A percentile compares a stretch with the other conserved stretches of the same genome.
These are phyloP conservation scores for Fraxinus nigra DNA, from an alignment of 305 asterid species.

Conservation along the genomic window DNA sequence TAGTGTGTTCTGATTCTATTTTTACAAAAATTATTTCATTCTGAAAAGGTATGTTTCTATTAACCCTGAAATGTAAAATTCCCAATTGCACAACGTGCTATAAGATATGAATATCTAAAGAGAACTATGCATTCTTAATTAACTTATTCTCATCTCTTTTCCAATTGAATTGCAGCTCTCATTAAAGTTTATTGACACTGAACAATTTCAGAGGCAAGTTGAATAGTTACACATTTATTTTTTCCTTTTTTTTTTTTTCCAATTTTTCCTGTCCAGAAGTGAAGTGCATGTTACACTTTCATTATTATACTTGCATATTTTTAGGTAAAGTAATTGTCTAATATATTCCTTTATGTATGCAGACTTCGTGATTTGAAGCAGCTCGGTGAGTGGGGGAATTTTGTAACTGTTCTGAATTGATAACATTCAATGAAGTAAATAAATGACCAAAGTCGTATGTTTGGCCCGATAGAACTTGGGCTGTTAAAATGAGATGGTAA, in stretches of 20 bases:
- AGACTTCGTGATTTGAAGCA: slow-evolving; percentile 94
- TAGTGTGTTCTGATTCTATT: neutral
- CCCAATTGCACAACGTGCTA: neutral
- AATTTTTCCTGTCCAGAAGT: slow-evolving; percentile 3
- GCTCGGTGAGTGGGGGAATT: slow-evolving; percentile 59
- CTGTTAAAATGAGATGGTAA: neutral
- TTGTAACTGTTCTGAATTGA: neutral
- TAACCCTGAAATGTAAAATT: neutral
- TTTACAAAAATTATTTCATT: neutral
- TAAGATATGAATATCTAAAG: neutral
- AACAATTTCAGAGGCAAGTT: slow-evolving; percentile 79
- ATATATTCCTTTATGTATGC: slow-evolving; percentile 31
- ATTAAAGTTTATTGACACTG: slow-evolving; percentile 78
- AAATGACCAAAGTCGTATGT: neutral
- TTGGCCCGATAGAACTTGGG: neutral
- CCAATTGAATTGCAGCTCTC: slow-evolving; percentile 53
- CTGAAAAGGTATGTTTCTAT: neutral
- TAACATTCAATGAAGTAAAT: neutral
- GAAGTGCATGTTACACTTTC: slow-evolving; percentile 6
- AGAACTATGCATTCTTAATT: neutral
- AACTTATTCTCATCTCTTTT: slow-evolving; percentile 9
- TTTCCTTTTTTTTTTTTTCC: neutral
- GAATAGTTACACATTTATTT: neutral
- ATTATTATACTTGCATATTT: slow-evolving; percentile 12
- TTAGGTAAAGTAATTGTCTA: slow-evolving; percentile 5